These are phyloP conservation scores for Pholiota molesta DNA, from an alignment of 768 basidiomycete species.

Conservation along the genomic window DNA sequence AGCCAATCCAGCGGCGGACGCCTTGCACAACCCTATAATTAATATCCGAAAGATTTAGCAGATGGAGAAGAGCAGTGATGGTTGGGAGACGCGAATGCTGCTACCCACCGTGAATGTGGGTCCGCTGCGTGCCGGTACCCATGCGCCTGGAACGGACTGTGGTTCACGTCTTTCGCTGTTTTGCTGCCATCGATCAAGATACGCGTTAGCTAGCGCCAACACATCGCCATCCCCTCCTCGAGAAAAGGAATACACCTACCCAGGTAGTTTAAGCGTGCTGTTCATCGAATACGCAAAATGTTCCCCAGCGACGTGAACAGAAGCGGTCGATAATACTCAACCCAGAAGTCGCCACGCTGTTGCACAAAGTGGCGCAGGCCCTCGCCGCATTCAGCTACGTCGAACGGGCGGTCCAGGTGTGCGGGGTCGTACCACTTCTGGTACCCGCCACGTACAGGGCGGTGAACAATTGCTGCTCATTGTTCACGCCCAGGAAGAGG, in stretches of 20 bases:
- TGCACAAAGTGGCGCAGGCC: constrained; percentile 64
- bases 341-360: constrained; percentile 76
- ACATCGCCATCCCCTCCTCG: background rate
- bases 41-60: background rate
- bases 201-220: background rate
- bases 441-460: constrained; percentile 70
- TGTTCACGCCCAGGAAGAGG: constrained; percentile 86
- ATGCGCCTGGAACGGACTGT: constrained; percentile 77
- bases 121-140: constrained; percentile 37
- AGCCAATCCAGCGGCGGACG: constrained; percentile 76
- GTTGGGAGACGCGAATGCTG: too few species aligned
- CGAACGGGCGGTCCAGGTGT: constrained; percentile 70
- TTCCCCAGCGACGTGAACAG: constrained; percentile 85
- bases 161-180: constrained; percentile 63
- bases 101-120: constrained; percentile 37
- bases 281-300: constrained; percentile 96
- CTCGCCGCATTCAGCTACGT: constrained; percentile 62
- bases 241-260: constrained; percentile 45
- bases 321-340: constrained; percentile 85
- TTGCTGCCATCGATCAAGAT: constrained; percentile 48
- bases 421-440: constrained; percentile 83
- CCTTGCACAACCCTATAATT: constrained; percentile 70
- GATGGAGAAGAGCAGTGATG: background rate
- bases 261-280: constrained; percentile 80
- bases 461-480: constrained; percentile 50